phyloP scores from a whole-genome alignment of 2,329 filamentous ascomycete species.

The Xylaria arbuscula region DNA sequence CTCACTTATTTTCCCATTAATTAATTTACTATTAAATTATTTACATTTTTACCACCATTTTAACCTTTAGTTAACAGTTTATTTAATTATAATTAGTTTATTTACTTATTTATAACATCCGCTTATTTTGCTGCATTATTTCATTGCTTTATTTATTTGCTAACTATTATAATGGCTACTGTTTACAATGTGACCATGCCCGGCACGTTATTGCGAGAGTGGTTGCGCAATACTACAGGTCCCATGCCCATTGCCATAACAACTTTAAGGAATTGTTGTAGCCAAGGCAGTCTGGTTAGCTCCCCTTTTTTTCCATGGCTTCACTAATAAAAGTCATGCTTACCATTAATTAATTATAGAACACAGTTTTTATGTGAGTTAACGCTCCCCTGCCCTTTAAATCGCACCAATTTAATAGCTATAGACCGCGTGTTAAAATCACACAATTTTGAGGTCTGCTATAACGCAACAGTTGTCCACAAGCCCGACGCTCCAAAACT shows the following conservation, averaged over 20 bases:
- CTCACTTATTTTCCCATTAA: no score
- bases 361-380: not conserved
- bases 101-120: no score
- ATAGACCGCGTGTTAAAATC: conserved; percentile 1
- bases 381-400: not conserved
- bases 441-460: conserved; percentile 6
- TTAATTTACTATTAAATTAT: no score
- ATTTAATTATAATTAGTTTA: no score
- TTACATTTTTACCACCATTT: no score
- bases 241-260: conserved; percentile 7
- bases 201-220: conserved; percentile 7
- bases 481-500: not conserved
- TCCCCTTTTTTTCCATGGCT: not conserved
- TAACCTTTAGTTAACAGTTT: no score
- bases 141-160: no score
- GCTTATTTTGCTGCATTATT: no score
- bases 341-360: not conserved
- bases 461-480: not conserved
- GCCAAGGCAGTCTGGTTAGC: conserved; percentile 9
- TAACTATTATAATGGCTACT: no score
- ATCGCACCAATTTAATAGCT: conserved; percentile 2
- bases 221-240: conserved; percentile 6
- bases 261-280: conserved; percentile 19
- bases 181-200: no score
- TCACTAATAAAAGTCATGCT: not conserved